A percentile compares a stretch with the other conserved stretches of the same genome.
Evolutionary conservation across 257 asterid species (phyloP).

Genomic region (Coffea canephora): DNA sequence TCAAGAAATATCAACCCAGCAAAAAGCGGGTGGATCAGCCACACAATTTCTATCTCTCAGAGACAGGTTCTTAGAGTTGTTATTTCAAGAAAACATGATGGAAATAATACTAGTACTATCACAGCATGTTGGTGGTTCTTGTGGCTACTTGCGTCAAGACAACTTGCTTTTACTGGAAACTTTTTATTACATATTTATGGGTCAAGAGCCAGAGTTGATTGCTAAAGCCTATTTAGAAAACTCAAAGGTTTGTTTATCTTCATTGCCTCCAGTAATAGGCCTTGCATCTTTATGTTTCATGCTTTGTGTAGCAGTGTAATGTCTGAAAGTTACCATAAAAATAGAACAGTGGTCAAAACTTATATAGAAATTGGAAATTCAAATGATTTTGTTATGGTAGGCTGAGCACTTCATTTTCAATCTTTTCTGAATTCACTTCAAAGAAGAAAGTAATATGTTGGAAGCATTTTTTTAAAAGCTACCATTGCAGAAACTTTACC

Average conservation of each 20-base stretch:
- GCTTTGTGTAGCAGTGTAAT: background rate
- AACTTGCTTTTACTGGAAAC: slow-evolving; percentile 86
- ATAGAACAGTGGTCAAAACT: background rate
- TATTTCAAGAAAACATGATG: slow-evolving; percentile 90
- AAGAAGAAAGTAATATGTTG: background rate
- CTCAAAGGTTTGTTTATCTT: slow-evolving; percentile 57
- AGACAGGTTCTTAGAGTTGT: slow-evolving; percentile 68
- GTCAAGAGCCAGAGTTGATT: slow-evolving; percentile 85
- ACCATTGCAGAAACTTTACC: background rate
- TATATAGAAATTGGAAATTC: background rate
- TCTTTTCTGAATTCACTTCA: background rate
- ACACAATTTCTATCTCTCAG: slow-evolving; percentile 60
- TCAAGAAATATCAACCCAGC: slow-evolving; percentile 82
- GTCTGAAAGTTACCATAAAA: background rate
- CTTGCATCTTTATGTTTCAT: background rate
- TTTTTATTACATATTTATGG: slow-evolving; percentile 66
- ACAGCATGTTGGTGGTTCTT: slow-evolving; percentile 76
- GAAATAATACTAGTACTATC: slow-evolving; percentile 74
- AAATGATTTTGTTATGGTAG: background rate
- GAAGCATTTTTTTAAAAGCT: background rate
- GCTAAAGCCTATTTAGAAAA: slow-evolving; percentile 52
- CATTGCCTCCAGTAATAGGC: background rate
- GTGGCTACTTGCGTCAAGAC: slow-evolving; percentile 73
- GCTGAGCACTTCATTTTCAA: background rate
- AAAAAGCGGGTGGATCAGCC: slow-evolving; percentile 75